Conservation (phyloP, 2,329 filamentous ascomycete genomes). For the Geoglossum cookeanum region DNA sequence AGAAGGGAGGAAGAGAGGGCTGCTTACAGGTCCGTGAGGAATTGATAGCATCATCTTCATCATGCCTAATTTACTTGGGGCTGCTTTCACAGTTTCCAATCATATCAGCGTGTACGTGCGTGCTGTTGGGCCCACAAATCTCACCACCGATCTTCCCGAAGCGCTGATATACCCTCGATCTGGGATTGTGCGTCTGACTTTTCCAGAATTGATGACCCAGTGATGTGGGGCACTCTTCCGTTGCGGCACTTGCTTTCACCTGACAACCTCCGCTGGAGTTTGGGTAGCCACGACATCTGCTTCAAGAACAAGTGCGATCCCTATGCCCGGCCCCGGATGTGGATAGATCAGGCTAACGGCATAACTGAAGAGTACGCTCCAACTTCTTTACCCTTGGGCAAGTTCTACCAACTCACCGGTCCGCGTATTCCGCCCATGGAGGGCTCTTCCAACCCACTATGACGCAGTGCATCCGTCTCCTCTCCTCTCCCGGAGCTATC, state of each 20-base stretch:
- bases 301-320: slow-evolving; percentile 58
- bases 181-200: slow-evolving; percentile 1
- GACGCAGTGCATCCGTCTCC: slow-evolving; percentile 63
- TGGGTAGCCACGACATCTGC: slow-evolving; percentile 90
- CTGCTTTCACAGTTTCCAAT: slow-evolving; percentile 47
- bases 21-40: slow-evolving; percentile 52
- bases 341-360: not conserved
- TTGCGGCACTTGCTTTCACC: slow-evolving; percentile 51
- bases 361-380: slow-evolving; percentile 35
- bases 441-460: slow-evolving; percentile 84
- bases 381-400: slow-evolving; percentile 81
- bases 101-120: slow-evolving; percentile 69
- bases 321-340: not conserved
- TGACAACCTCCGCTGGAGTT: slow-evolving; percentile 64
- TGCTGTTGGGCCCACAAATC: slow-evolving; percentile 8
- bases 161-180: not conserved
- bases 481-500: slow-evolving; percentile 36
- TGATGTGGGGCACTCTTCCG: slow-evolving; percentile 83
- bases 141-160: not conserved
- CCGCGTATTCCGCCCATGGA: slow-evolving; percentile 57
- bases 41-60: not conserved
- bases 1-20: slow-evolving; percentile 47
- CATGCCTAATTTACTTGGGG: slow-evolving; percentile 2
- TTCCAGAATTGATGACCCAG: slow-evolving; percentile 70
- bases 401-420: slow-evolving; percentile 73